Base-by-base conservation (phyloP, 1,284 basidiomycete genomes). In the Butyriboletus appendiculatus region DNA sequence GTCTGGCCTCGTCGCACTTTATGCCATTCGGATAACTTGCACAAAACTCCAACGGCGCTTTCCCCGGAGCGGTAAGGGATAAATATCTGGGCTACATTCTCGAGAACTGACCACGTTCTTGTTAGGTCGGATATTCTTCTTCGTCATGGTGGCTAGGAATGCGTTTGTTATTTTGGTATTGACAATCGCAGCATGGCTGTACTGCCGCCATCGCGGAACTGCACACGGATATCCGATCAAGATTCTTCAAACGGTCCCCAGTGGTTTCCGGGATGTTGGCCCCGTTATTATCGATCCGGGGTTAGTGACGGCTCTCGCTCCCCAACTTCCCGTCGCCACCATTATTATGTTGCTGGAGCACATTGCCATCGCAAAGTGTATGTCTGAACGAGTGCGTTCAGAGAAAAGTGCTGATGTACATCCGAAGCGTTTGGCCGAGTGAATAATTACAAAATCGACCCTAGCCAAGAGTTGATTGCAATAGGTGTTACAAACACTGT, bases 361-460 rank as follows among this genome's bases (percentile, higher is more conserved):
- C 75, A 98, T 99, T 59, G 90, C 96, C 45, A 99, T 98, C 63
- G 86, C 92, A 28, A 95, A 94, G 73, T 92, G 88, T 90, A 68
- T 70, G 50, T 58, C 18, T 34, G 15, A 39, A 42, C 20, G 11
- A 8, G 3, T 26, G 7, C 35, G 6, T 41, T 1, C 44, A 34
- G 18, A 32, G 24, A 26, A 37, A 38, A 0, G 3, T 48, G 15
- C 50, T 72, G 20, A 72, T 20, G 1, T 33, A 14, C 26, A 42
- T 22, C 42, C 39, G 57, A 71, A 91, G 93, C 95, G 0, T 99
- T 99, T 71, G 96, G 97, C 57, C 88, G 96, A 56, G 73, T 98
- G 59, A 98, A 99, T 73, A 89, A 90, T 35, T 99, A 99, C 81
- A 98, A 94, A 73, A 98, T 99, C 73, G 88, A 98, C 68, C 95